Base-by-base conservation (phyloP, 257 asterid genomes). In the Avicennia marina region DNA sequence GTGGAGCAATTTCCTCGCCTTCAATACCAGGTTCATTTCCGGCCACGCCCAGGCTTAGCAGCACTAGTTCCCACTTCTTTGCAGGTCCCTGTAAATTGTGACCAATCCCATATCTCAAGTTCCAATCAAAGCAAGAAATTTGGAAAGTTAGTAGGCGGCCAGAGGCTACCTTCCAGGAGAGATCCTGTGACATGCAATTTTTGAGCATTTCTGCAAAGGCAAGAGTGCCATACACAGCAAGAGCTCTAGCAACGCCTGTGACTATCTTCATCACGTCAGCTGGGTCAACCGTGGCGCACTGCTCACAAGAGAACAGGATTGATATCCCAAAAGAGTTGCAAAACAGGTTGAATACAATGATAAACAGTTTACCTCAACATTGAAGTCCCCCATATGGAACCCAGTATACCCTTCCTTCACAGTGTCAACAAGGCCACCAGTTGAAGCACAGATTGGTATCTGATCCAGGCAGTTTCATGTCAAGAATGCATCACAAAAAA, bases 161-260 rank as follows among this genome's bases (percentile, higher is more conserved):
- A n/a, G n/a, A n/a, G n/a, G n/a, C n/a, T 76, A 87, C 96, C 98
- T 91, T 88, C 98, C 96, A 91, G n/a, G 98, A 91, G 29, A 81
- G 88, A 43, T 91, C 96, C 60, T 74, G 89, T 22, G 90, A 78
- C 96, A 88, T 91, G 95, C 95, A 83, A 63, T 83, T 91, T 34
- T 40, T 53, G 0, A 88, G 80, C 95, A 91, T 91, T 75, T 88
- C 96, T 31, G 56, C 59, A 22, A 76, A 59, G 38, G 89, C 84
- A 3, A 29, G 61, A 31, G 80, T 85, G 11, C 90, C 95, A 32
- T 81, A 88, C 18, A 44, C 65, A 0, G 67, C 81, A 2, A 85
- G 80, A 31, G 96, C 98, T 75, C 93, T 77, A 1, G 31, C 51
- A 26, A 91, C 94, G 1, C 82, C 60, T 38, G 38, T 53, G n/a